These are phyloP conservation scores for Platismatia glauca DNA, from an alignment of 495 filamentous ascomycete genomes.

Conservation along the genomic window DNA sequence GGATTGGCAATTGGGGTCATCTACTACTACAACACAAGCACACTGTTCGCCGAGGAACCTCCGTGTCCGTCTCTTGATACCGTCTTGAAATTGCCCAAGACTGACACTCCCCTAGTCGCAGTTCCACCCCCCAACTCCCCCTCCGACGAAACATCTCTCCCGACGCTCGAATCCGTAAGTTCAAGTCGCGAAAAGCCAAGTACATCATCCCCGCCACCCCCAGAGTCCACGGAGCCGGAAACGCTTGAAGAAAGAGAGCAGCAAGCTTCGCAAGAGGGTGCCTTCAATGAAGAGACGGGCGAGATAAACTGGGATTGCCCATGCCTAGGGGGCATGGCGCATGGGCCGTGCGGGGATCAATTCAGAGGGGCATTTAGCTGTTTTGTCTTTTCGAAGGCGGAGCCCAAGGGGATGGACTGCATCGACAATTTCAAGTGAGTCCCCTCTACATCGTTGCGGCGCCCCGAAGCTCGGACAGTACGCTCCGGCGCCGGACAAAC, in stretches of 20 bases:
- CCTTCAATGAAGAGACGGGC: slow-evolving; percentile 95
- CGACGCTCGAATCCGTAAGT: slow-evolving; percentile 40
- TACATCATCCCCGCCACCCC: slow-evolving; percentile 1
- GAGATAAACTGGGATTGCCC: slow-evolving; percentile 99
- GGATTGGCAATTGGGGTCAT: slow-evolving; percentile 67
- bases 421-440: slow-evolving; percentile 96
- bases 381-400: slow-evolving; percentile 87
- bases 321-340: slow-evolving; percentile 92
- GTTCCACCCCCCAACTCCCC: slow-evolving; percentile 32
- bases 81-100: neutral
- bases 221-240: slow-evolving; percentile 15
- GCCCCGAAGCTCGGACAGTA: no score
- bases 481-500: no score
- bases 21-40: slow-evolving; percentile 90
- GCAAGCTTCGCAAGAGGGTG: slow-evolving; percentile 75
- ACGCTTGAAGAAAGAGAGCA: slow-evolving; percentile 56
- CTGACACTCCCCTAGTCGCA: slow-evolving; percentile 19
- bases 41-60: slow-evolving; percentile 75
- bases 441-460: no score
- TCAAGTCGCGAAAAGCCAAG: slow-evolving; percentile 1
- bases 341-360: slow-evolving; percentile 91
- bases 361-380: slow-evolving; percentile 95
- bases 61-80: slow-evolving; percentile 46
- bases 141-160: slow-evolving; percentile 27
- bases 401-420: slow-evolving; percentile 98